These are phyloP conservation scores for Leccinum barrowsii DNA, from an alignment of 768 basidiomycete genomes.

Conservation along the genomic window DNA sequence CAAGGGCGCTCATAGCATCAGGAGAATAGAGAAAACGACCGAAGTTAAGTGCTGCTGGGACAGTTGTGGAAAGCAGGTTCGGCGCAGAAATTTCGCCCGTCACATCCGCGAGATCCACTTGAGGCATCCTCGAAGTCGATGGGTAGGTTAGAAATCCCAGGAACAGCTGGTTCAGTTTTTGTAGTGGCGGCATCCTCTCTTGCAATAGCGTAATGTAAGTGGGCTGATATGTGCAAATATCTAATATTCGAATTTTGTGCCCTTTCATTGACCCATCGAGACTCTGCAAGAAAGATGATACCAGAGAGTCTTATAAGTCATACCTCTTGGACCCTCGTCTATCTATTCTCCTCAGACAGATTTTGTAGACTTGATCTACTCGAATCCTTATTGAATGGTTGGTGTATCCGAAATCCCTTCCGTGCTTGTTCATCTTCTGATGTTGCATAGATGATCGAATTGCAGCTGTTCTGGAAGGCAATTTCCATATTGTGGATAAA, in stretches of 20 bases:
- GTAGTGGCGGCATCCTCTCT: not conserved
- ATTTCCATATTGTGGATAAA: not conserved
- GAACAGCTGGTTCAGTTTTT: not conserved
- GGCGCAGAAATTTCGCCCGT: constrained; percentile 4
- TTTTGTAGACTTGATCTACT: no score
- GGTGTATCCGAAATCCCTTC: not conserved
- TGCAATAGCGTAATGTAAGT: not conserved
- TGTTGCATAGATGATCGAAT: not conserved
- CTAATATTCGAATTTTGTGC: not conserved
- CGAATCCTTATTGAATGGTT: not conserved
- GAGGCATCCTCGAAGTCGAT: not conserved
- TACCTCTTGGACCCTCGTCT: no score
- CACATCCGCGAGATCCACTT: constrained; percentile 6
- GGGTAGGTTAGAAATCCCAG: not conserved
- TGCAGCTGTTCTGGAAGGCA: not conserved
- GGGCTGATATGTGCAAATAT: not conserved
- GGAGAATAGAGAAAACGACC: accelerated
- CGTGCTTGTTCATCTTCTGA: not conserved
- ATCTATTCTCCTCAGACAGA: no score
- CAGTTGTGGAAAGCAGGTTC: not conserved
- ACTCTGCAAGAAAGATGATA: no score
- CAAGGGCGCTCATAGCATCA: not conserved
- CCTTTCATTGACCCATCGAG: not conserved
- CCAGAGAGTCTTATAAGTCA: no score
- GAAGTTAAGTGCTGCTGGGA: not conserved